Base-by-base conservation (phyloP, 164 flowering plant species). In the Macadamia integrifolia region DNA sequence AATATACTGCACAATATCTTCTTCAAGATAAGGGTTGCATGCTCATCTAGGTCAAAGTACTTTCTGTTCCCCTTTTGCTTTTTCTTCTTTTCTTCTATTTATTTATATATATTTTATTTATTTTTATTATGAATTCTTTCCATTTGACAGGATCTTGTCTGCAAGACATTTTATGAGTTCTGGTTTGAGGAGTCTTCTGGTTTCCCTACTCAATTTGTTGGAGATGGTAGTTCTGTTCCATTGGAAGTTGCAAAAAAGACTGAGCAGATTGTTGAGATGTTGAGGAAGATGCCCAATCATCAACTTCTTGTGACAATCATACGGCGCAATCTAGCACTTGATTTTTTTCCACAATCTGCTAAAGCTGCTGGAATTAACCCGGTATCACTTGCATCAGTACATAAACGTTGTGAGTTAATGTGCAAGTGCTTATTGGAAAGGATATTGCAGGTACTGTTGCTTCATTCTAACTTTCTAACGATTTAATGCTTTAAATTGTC, bases 111-210 rank as follows among this genome's bases (percentile, higher is more conserved):
- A 35, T 35, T 35, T 35, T 35, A 2, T 35, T 2, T 5, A 2
- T 35, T 35, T 35, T 35, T 35, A 35, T 2, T 35, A 35, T 35
- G 40, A 35, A 35, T 35, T 35, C 40, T 35, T 35, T 5, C 40
- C 40, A 35, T 31, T 66, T 72, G 11, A 23, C 80, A 95, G 99
- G 99, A 95, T 77, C 88, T 95, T 80, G 99, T 92, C 61, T 95
- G 97, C 88, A 95, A 87, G 86, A 95, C 99, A 69, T 92, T 95
- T 78, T 88, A 88, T 81, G 97, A 90, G 76, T 91, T 95, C 78
- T 95, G 99, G 99, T 95, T 95, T 76, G 99, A 95, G 72, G 97
- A 92, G 75, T 83, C 93, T 71, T 69, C 89, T 63, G 81, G 83
- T 49, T 32, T 73, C 15, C 93, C 82, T 65, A 69, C 84, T 59